Conservation (phyloP, 345 rosid genomes). For the Populus euphratica region DNA sequence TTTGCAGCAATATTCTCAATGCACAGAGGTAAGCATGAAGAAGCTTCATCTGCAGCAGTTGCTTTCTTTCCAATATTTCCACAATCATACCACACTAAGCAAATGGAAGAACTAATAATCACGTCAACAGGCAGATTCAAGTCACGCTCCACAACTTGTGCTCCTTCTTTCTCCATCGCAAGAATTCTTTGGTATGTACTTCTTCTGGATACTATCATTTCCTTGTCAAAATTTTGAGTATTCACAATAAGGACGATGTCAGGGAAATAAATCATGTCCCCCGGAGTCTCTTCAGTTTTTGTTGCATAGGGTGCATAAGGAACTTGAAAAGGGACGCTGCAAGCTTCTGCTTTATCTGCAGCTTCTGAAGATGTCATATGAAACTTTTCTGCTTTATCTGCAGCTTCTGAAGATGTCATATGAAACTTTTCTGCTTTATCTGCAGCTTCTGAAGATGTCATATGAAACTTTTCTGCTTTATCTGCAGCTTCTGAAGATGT, state of each 20-base stretch:
- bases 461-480: constrained; percentile 25
- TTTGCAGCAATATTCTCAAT: constrained; percentile 77
- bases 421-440: constrained; percentile 31
- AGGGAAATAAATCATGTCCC: constrained; percentile 30
- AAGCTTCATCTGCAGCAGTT: constrained; percentile 48
- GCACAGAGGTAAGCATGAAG: constrained; percentile 58
- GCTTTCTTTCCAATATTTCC: constrained; percentile 52
- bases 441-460: constrained; percentile 31
- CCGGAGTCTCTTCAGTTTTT: constrained; percentile 38
- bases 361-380: constrained; percentile 27
- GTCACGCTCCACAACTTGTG: constrained; percentile 87
- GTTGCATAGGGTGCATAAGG: constrained; percentile 25
- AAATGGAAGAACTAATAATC: constrained; percentile 61
- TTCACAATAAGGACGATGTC: constrained; percentile 57
- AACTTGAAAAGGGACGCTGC: constrained; percentile 29
- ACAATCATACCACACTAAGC: constrained; percentile 81
- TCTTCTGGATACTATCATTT: constrained; percentile 85
- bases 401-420: not conserved
- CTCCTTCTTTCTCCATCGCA: constrained; percentile 77
- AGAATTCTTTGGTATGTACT: constrained; percentile 73
- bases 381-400: not conserved
- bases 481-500: constrained; percentile 35
- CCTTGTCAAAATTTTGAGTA: constrained; percentile 67
- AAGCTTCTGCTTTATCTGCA: constrained; percentile 34
- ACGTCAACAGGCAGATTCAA: constrained; percentile 73